Evolutionary conservation across 768 basidiomycete genomes (phyloP), one percentile per base, ranked within the genome.

Genomic region (Coprinellus aureogranulatus): DNA sequence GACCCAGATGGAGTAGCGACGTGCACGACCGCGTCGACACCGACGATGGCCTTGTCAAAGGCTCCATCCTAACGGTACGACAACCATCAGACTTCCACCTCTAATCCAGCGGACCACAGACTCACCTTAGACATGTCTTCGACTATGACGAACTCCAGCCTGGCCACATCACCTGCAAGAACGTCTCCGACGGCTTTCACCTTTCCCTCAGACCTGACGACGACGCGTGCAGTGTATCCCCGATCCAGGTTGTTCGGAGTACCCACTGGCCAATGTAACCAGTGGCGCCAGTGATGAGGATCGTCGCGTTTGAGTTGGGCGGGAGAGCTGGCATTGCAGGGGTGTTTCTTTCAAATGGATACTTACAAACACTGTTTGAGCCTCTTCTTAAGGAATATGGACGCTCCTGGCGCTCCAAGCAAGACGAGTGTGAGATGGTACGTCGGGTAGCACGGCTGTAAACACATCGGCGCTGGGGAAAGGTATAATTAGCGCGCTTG

Each of bases 21-120:
- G 64, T 89, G 88, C 39, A 73, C 75, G 54, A 92, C 79, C 0
- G 79, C 51, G 56, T 88, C 83, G 12, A 90, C 81, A 1, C 79
- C 88, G 65, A 83, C 80, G 59, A 90, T 85, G 0, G 84, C 88
- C 47, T 88, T 82, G 65, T 91, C 87, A 60, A 90, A 92, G 0
- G 85, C 86, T 6, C 79, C 81, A 0, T 75, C 77, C 83, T 83
- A 57, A 41, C 16, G 10, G n/a, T 41, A n/a, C 25, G 22, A 22
- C 34, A 6, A 6, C 8, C 6, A 34, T 34, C 34, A 34, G 34
- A 34, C 34, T 34, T 6, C 8, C n/a, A 42, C 16, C 27, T 40
- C 23, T 10, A 47, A 12, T 22, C 28, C 22, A 37, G 14, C 34
- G 45, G 42, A 10, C 12, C n/a, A 23, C 40, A 25, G 40, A 28